These are phyloP conservation scores for Lachnum nothofagi DNA, from an alignment of 2,329 filamentous ascomycete genomes.

Conservation along the genomic window DNA sequence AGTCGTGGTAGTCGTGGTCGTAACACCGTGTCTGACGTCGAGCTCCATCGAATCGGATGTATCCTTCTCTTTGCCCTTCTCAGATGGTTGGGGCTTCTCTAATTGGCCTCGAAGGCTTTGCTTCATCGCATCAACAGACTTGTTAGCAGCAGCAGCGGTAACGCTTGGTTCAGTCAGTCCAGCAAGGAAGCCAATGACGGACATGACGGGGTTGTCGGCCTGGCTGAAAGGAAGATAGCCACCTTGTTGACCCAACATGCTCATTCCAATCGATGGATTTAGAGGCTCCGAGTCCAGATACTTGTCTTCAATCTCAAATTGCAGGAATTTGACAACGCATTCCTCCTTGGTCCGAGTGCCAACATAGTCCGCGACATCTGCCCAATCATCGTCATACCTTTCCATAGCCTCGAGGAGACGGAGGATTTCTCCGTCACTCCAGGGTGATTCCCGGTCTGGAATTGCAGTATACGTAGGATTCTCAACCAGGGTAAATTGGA, in stretches of 20 bases:
- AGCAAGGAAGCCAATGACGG: constrained; percentile 89
- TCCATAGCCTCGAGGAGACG: constrained; percentile 86
- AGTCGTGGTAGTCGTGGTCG: constrained; percentile 43
- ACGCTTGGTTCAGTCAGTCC: constrained; percentile 85
- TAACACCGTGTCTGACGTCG: constrained; percentile 49
- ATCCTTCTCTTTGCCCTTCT: constrained; percentile 54
- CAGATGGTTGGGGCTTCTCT: constrained; percentile 52
- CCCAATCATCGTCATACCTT: constrained; percentile 93
- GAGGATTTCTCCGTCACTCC: constrained; percentile 87
- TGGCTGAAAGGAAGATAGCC: constrained; percentile 86
- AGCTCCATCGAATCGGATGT: constrained; percentile 60
- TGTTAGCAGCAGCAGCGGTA: constrained; percentile 83
- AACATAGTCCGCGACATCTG: constrained; percentile 85
- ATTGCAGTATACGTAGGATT: constrained; percentile 75
- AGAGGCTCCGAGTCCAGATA: constrained; percentile 75
- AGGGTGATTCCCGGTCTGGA: constrained; percentile 79
- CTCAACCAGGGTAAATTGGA: constrained; percentile 83
- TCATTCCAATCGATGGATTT: constrained; percentile 52
- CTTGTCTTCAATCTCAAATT: constrained; percentile 95
- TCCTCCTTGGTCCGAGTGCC: constrained; percentile 88
- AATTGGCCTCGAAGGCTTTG: constrained; percentile 73
- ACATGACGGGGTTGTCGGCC: constrained; percentile 93
- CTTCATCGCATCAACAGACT: constrained; percentile 81
- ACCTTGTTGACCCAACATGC: constrained; percentile 65
- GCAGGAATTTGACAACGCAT: constrained; percentile 92